These are phyloP conservation scores for Pseudopediastrum boryanum DNA, from an alignment of 139 green algal genomes.

Conservation along the genomic window DNA sequence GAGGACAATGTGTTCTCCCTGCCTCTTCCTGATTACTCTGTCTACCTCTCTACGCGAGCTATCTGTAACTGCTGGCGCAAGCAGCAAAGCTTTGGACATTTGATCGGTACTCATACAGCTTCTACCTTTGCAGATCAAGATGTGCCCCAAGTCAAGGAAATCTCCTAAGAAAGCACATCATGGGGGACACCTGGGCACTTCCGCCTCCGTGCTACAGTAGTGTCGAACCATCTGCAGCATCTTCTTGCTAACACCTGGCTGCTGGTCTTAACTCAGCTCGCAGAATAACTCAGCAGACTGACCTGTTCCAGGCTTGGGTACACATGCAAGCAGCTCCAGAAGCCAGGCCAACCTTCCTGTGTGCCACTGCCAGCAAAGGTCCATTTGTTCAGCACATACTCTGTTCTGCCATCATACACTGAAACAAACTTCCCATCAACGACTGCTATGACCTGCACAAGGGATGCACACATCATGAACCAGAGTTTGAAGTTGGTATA, in stretches of 20 bases:
- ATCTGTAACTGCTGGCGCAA: no score
- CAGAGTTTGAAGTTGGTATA: background rate
- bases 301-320: conserved; percentile 15
- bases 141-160: no score
- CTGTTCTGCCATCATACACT: conserved; percentile 8
- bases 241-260: background rate
- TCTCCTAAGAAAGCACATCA: no score
- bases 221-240: background rate
- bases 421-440: conserved; percentile 2
- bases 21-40: no score
- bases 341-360: background rate
- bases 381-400: conserved; percentile 17
- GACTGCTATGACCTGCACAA: conserved; percentile 14
- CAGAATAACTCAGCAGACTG: background rate
- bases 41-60: no score
- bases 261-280: background rate
- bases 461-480: background rate
- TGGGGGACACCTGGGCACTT: no score
- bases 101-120: no score
- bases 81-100: no score
- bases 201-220: background rate
- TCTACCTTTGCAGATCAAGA: no score
- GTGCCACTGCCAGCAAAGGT: conserved; percentile 1
- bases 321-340: conserved; percentile 26
- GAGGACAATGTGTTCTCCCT: no score